Percentiles rank a stretch among this genome's conserved stretches.
Conservation (phyloP, 495 filamentous ascomycete species). For the Daldinia childiae region DNA sequence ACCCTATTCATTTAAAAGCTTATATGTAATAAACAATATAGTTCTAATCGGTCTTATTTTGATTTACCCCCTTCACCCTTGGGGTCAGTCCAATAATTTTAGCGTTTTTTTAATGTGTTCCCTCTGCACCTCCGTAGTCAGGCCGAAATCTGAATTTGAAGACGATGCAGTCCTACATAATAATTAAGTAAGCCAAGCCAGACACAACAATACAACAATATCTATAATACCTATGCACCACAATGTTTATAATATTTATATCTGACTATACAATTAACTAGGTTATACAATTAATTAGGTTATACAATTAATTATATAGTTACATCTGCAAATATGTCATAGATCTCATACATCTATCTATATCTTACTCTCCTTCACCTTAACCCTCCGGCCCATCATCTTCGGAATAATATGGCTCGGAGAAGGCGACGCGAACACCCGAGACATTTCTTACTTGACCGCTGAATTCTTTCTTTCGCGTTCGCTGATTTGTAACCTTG, state of each 20-base stretch:
- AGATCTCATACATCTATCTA: neutral
- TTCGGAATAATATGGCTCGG: constrained; percentile 19
- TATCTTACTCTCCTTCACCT: neutral
- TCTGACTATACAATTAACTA: too few relatives aligned
- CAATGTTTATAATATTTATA: neutral
- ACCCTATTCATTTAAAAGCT: too few relatives aligned
- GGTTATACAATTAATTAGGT: too few relatives aligned
- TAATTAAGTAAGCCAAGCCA: constrained; percentile 6
- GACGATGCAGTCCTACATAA: constrained; percentile 2
- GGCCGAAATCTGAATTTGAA: neutral
- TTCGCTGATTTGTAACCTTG: constrained; percentile 18
- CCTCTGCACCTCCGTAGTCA: too few relatives aligned
- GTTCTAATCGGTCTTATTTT: too few relatives aligned
- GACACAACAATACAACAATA: too few relatives aligned
- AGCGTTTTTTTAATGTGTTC: too few relatives aligned
- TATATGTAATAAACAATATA: too few relatives aligned
- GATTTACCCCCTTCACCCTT: too few relatives aligned
- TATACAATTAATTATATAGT: neutral
- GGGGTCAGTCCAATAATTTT: too few relatives aligned
- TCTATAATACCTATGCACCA: too few relatives aligned
- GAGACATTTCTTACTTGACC: constrained; percentile 23
- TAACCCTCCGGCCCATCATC: neutral
- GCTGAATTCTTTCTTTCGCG: constrained; percentile 3
- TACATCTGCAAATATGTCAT: constrained; percentile 21
- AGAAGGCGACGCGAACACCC: constrained; percentile 28